Percentiles rank a stretch among this genome's conserved stretches.
These are phyloP conservation scores for Maudiozyma turicensis DNA, from an alignment of 805 yeast genomes.

Conservation along the genomic window DNA sequence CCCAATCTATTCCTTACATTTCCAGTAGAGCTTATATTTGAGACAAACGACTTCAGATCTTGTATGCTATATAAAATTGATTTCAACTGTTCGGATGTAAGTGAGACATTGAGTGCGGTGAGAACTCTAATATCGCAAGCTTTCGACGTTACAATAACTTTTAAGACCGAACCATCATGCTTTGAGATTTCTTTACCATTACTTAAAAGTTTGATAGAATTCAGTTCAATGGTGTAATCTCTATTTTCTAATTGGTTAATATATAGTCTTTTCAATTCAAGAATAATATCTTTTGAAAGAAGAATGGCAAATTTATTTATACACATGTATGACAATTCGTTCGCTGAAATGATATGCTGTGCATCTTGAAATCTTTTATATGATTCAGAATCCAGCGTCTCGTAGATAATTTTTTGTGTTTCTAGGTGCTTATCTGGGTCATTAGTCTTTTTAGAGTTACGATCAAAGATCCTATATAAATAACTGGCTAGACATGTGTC, in stretches of 20 bases:
- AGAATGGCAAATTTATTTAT: slow-evolving; percentile 3
- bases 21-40: too few species aligned
- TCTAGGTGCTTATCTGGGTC: too few species aligned
- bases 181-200: neutral
- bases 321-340: slow-evolving; percentile 6
- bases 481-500: neutral
- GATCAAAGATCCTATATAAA: neutral
- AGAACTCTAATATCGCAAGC: neutral
- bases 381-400: slow-evolving; percentile 1
- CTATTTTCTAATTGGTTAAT: slow-evolving; percentile 6
- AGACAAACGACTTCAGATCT: too few species aligned
- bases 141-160: neutral
- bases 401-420: neutral
- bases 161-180: neutral
- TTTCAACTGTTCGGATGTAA: too few species aligned
- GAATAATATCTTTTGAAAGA: neutral
- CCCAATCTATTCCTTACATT: too few species aligned
- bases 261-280: slow-evolving; percentile 3
- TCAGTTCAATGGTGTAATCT: slow-evolving; percentile 3
- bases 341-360: slow-evolving; percentile 11
- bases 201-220: neutral
- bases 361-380: slow-evolving; percentile 20
- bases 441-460: neutral
- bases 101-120: too few species aligned
- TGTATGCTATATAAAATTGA: too few species aligned